A percentile compares a stretch with the other conserved stretches of the same genome.
Conservation (phyloP, 805 yeast genomes). For the Ogataea sp. region DNA sequence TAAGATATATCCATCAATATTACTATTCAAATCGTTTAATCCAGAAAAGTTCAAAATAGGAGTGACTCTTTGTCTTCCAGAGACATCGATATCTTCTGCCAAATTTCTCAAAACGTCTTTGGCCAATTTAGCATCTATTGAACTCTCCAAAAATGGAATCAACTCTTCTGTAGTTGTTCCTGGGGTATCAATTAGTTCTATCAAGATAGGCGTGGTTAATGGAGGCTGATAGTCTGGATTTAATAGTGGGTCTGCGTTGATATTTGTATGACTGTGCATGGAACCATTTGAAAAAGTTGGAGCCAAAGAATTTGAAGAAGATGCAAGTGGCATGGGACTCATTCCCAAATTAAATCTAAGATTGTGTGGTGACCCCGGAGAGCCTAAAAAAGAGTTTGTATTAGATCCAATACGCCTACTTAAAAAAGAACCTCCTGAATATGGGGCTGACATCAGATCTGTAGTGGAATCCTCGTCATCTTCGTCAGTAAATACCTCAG, state of each 20-base stretch:
- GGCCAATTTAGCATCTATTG: conserved; percentile 54
- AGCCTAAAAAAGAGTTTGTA: not conserved
- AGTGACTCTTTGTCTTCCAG: conserved; percentile 34
- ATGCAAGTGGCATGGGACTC: not conserved
- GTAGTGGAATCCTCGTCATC: not conserved
- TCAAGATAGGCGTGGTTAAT: conserved; percentile 45
- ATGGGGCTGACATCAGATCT: not conserved
- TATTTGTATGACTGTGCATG: not conserved
- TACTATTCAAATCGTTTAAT: conserved; percentile 68
- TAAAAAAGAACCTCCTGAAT: not conserved
- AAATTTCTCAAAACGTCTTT: conserved; percentile 51
- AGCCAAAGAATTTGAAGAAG: not conserved
- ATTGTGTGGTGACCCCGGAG: not conserved
- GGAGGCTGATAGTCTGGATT: conserved; percentile 35
- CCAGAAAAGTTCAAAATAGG: conserved; percentile 73
- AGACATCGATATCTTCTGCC: conserved; percentile 33
- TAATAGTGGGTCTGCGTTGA: not conserved
- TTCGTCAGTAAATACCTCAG: conserved; percentile 11
- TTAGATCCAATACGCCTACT: not conserved
- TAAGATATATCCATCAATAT: conserved; percentile 65
- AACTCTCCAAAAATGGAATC: conserved; percentile 71
- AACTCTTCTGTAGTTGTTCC: conserved; percentile 57
- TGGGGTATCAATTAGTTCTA: conserved; percentile 72
- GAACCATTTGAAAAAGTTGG: not conserved
- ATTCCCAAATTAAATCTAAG: not conserved